Base-by-base conservation (phyloP, 2,329 filamentous ascomycete species). In the Penicillium sp. region DNA sequence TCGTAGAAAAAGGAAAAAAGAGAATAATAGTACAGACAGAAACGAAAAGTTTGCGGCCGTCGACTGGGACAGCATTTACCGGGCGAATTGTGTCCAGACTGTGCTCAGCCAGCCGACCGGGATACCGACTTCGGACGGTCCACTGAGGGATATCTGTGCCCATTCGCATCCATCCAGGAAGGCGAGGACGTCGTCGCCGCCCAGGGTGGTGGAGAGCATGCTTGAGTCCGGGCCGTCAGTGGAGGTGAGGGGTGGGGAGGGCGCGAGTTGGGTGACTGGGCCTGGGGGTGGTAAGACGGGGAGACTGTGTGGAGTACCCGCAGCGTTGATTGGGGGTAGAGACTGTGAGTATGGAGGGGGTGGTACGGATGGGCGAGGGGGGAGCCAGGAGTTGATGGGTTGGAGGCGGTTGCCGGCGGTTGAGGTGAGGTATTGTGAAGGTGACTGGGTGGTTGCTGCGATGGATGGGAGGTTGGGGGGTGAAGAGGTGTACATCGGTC, bases 371-470 rank as follows among this genome's bases (percentile, higher is more conserved):
- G 65, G 64, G 23, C 68, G 71, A 3, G 64, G 58, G 9, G 68
- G 65, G 28, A 71, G 59, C 73, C 73, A 76, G 13, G 73, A 68
- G 48, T 74, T 75, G 53, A 76, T 64, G 3, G 74, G 72, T 42
- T 76, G 74, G 23, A 76, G 61, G 6, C 72, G 71, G 48, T 73
- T 71, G 19, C 62, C 59, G 19, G 70, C 21, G 9, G 39, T 59
- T 19, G 63, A 60, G 7, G 60, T 54, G 19, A 65, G 54, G 43
- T 69, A 69, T 31, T 67, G 67, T 1, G 68, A 64, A 5, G 69
- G 65, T 9, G 67, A 52, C 39, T 67, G 65, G 9, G 68, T 67
- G 16, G 61, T 63, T 18, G 63, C 55, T 2, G 58, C 46, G 11
- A 75, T 49, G 5, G 71, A 68, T 7, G 71, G 70, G 8, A 73